Base-by-base conservation (phyloP, 2,329 filamentous ascomycete genomes). In the Pyrenophora tritici-repentis region DNA sequence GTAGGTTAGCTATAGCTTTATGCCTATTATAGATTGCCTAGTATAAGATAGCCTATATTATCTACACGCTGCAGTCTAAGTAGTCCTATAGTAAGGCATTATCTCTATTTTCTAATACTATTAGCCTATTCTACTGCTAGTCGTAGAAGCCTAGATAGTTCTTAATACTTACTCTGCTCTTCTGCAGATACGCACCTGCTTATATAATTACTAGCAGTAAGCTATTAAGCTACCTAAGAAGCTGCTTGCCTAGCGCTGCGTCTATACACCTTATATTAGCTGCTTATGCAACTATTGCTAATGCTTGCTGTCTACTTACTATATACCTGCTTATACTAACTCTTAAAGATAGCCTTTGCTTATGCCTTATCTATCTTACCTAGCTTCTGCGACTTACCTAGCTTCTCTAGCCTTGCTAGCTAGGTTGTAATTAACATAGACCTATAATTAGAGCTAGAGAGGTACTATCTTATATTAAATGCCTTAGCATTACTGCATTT, bases 41-140 rank as follows among this genome's bases (percentile, higher is more conserved):
- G 50, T 69, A 70, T 3, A 63, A 69, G 24, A 72, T 64, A 13
- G 56, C 58, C 68, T 63, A 73, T 13, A 65, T 71, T n/a, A 62
- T 68, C 51, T 65, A 62, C 35, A 73, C 49, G 46, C 53, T 68
- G 40, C 62, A 49, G 7, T 65, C 52, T 3, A 46, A 47, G 53
- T 68, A 70, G 40, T 67, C 58, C 18, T 57, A 50, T 9, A 67
- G 61, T 24, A 51, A 60, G 29, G 47, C 53, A 17, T 57, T 55
- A 7, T 1, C 32, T 13, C 4, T 1, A 32, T 54, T 9, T 16
- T 51, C 31, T 17, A 40, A 42, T 36, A 50, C 47, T 55, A 67
- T 63, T 16, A 70, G 61, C 37, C 61, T 46, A 32, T 40, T 51
- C 66, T 59, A 69, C 41, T 64, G 49, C 50, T 68, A 45, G 18